Base-by-base conservation (phyloP, 2,329 filamentous ascomycete species). In the Pseudocercospora pini-densiflorae region DNA sequence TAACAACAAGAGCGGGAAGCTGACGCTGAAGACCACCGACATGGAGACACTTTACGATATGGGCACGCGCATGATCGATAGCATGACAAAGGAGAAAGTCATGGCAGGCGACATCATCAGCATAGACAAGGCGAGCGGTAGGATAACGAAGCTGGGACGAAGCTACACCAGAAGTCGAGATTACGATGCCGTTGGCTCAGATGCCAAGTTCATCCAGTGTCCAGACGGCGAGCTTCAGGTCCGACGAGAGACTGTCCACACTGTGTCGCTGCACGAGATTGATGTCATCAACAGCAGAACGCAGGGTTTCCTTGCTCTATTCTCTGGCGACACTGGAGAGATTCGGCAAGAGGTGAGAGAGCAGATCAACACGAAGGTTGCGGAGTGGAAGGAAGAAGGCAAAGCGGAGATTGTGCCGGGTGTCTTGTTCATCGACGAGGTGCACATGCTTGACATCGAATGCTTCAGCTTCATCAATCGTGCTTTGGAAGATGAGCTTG, bases 41-140 rank as follows among this genome's bases (percentile, higher is more conserved):
- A 99, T 99, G 95, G 95, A 99, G 82, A 97, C 95, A 12, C 92
- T 99, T 72, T 99, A 98, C 83, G 95, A 99, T 77, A 97, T 99
- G 94, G 95, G 95, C 71, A 94, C 92, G 72, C 98, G 98, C 83
- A 98, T 99, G 95, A 99, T 99, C 72, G 95, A 99, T 78, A 93
- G 93, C 71, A 97, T 99, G 93, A 97, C 94, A 72, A 98, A 98
- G 82, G 95, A 99, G 84, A 94, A 96, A 75, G 93, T 99, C 71
- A 97, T 98, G 90, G 95, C 95, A 4, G 95, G 95, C 74, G 95
- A 99, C 79, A 95, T 99, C 72, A 96, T 99, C 75, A 97, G 92
- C 64, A 98, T 99, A 74, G 95, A 99, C 85, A 99, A 99, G 83
- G 94, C 94, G 0, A 97, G 93, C 1, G 95, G 95, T 71, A 97